Conservation (phyloP, 2,329 filamentous ascomycete genomes). For the Cylindrodendrum hubeiense region DNA sequence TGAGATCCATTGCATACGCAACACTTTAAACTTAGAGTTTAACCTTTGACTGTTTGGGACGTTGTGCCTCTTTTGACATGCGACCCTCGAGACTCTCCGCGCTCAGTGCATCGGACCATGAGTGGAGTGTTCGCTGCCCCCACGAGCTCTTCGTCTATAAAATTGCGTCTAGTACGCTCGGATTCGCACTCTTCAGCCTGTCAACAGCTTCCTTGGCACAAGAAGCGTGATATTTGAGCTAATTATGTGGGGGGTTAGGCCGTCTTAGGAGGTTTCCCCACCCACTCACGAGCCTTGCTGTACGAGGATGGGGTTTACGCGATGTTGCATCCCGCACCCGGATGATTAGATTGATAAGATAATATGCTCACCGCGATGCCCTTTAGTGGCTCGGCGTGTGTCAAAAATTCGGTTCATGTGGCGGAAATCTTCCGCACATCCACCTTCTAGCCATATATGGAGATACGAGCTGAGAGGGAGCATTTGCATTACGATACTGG, state of each 20-base stretch:
- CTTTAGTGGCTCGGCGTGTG: neutral
- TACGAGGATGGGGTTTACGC: neutral
- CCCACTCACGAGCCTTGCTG: neutral
- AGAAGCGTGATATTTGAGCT: neutral
- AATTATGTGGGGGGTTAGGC: neutral
- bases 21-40: neutral
- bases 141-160: neutral
- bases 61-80: neutral
- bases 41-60: neutral
- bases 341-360: conserved; percentile 13
- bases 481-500: neutral
- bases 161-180: neutral
- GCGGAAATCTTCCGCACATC: neutral
- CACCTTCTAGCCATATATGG: neutral
- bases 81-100: neutral
- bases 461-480: neutral
- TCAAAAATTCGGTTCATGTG: neutral
- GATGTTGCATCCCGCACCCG: neutral
- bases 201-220: neutral
- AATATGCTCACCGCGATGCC: neutral
- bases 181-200: neutral
- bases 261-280: neutral
- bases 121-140: neutral
- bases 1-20: neutral
- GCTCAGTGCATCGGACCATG: neutral